Base-by-base conservation (phyloP, 257 asterid species). In the Plantago elongata region DNA sequence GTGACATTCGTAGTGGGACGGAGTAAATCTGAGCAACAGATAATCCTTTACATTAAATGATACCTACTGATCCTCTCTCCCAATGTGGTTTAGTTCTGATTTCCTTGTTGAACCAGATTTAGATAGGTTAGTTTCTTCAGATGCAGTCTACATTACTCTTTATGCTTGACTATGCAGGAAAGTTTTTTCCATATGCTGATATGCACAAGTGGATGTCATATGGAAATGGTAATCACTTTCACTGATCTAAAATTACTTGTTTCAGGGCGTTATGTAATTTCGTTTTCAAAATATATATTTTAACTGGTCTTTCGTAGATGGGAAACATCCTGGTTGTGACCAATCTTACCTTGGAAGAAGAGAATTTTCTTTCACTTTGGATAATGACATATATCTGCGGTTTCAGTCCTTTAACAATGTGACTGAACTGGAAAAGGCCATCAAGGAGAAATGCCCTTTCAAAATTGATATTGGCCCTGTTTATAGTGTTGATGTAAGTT, bases 261-360 rank as follows among this genome's bases (percentile, higher is more conserved):
- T 47, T 56, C 55, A 16, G 43, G 52, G 22, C 11, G 48, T 51
- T 51, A 16, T 5, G 11, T 10, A 6, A 11, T 12, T 48, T 48
- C 7, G 18, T 61, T 37, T 27, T 55, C 13, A 72, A 55, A 47
- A 46, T 66, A 3, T 54, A 5, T 51, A n/a, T 62, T 44, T 74
- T 65, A 54, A 37, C 62, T 68, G 46, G n/a, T 61, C 40, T 16
- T 60, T 55, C 62, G 18, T 72, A 92, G 97, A 92, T 75, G 96
- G 97, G 67, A 92, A 82, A 68, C 99, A 92, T 75, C 97, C 99
- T 38, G 99, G 99, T 8, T 92, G 99, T 74, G 97, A 89, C 68
- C 81, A 73, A 18, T 92, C 99, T 63, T 92, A 84, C 75, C 81
- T 83, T 55, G 95, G 95, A 13, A 74, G 95, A 29, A 84, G 98